Evolutionary conservation across 805 yeast genomes (phyloP).

Genomic region (Ogataea ramenticola): DNA sequence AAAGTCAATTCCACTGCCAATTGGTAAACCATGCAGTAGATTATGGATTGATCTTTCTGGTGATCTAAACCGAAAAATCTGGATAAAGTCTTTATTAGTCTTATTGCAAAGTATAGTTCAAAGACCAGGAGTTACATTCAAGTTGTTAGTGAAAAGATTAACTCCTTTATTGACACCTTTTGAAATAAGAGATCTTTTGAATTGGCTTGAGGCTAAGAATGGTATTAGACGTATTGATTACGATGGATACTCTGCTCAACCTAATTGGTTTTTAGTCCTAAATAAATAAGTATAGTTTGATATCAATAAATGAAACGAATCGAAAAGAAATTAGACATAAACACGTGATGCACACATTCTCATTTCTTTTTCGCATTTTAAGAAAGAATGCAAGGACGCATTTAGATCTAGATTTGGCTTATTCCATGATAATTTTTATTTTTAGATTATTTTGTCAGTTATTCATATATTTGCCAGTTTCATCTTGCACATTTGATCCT

Average conservation of each 20-base stretch:
- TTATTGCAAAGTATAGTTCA: constrained; percentile 38
- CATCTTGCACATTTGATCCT: too few species aligned
- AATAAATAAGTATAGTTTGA: neutral
- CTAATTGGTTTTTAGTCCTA: constrained; percentile 34
- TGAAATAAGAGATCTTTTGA: constrained; percentile 32
- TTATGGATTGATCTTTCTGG: constrained; percentile 71
- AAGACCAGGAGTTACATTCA: constrained; percentile 45
- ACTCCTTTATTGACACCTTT: constrained; percentile 25
- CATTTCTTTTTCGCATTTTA: too few species aligned
- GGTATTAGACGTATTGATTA: constrained; percentile 26
- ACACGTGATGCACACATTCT: too few species aligned
- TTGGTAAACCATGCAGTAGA: constrained; percentile 54
- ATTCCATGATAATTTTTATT: too few species aligned
- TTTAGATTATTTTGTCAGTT: too few species aligned
- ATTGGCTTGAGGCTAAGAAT: constrained; percentile 39
- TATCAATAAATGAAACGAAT: too few species aligned
- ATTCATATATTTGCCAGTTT: too few species aligned
- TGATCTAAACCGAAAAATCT: constrained; percentile 46
- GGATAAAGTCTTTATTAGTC: constrained; percentile 49
- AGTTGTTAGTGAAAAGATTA: constrained; percentile 15
- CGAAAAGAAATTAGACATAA: too few species aligned
- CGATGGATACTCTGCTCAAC: constrained; percentile 36
- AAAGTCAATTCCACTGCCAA: constrained; percentile 39
- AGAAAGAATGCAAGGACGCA: too few species aligned
- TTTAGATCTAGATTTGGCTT: too few species aligned